These are phyloP conservation scores for Coniferiporia sulphurascens DNA, from an alignment of 1,284 basidiomycete species.

Conservation along the genomic window DNA sequence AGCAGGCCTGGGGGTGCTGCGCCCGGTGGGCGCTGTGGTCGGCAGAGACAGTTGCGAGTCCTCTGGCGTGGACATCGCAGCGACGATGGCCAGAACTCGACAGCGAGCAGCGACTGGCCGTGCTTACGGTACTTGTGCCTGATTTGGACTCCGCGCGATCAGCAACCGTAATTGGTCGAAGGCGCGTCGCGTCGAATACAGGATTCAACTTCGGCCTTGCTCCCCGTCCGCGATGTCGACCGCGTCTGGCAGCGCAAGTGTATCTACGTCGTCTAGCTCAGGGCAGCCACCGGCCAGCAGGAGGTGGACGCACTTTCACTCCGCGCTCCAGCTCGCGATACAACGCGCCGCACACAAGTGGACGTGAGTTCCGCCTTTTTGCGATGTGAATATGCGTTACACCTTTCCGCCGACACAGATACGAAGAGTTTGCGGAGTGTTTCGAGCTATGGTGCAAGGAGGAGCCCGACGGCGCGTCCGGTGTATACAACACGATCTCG, in stretches of 20 bases:
- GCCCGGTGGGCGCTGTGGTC: not conserved
- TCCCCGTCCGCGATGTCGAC: not conserved
- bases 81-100: not conserved
- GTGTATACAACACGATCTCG: slow-evolving; percentile 61
- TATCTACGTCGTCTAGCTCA: not conserved
- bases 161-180: not conserved
- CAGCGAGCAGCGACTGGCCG: not conserved
- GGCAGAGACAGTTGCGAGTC: not conserved
- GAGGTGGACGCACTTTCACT: slow-evolving; percentile 71
- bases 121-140: not conserved
- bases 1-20: not conserved
- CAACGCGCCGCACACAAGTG: slow-evolving; percentile 75
- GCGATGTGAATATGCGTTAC: slow-evolving; percentile 5
- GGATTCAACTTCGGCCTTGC: not conserved
- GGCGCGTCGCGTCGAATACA: not conserved
- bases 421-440: slow-evolving; percentile 73
- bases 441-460: slow-evolving; percentile 72
- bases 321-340: slow-evolving; percentile 68
- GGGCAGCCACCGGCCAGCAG: slow-evolving; percentile 44
- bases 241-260: slow-evolving; percentile 1
- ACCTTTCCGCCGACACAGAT: slow-evolving; percentile 35
- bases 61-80: slow-evolving; percentile 4
- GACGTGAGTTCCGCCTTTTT: slow-evolving; percentile 49
- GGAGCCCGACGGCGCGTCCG: slow-evolving; percentile 61
- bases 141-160: not conserved